A percentile compares a stretch with the other conserved stretches of the same genome.
phyloP scores from a whole-genome alignment of 495 filamentous ascomycete genomes.

The Penicillium tannophilum region DNA sequence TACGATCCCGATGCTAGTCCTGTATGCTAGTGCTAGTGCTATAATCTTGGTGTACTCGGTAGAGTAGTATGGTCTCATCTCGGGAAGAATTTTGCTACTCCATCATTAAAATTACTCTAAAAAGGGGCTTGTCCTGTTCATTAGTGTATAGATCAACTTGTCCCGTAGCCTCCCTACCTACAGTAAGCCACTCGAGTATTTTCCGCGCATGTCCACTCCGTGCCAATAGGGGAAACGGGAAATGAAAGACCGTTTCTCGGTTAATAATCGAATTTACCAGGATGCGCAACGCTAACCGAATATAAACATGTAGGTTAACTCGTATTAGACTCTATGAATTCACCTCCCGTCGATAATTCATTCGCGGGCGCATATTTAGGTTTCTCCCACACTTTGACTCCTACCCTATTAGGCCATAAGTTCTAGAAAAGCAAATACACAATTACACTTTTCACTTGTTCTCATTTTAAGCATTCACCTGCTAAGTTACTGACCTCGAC shows the following conservation, averaged over 20 bases:
- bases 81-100: too few species aligned
- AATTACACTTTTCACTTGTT: too few species aligned
- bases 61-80: too few species aligned
- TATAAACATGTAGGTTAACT: background rate
- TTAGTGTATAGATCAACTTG: background rate
- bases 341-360: background rate
- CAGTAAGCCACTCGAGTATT: too few species aligned
- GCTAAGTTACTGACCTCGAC: background rate
- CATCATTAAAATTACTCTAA: too few species aligned
- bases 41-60: too few species aligned
- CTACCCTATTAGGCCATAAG: background rate
- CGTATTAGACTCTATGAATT: background rate
- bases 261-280: background rate
- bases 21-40: too few species aligned
- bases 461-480: too few species aligned
- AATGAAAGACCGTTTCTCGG: background rate
- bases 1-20: background rate
- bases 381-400: background rate
- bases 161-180: background rate
- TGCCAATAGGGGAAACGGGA: background rate
- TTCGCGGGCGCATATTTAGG: background rate
- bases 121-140: background rate
- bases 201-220: too few species aligned
- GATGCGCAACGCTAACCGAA: background rate
- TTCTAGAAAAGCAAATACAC: background rate